phyloP scores from a whole-genome alignment of 495 filamentous ascomycete genomes.

The Lichina pygmaea region DNA sequence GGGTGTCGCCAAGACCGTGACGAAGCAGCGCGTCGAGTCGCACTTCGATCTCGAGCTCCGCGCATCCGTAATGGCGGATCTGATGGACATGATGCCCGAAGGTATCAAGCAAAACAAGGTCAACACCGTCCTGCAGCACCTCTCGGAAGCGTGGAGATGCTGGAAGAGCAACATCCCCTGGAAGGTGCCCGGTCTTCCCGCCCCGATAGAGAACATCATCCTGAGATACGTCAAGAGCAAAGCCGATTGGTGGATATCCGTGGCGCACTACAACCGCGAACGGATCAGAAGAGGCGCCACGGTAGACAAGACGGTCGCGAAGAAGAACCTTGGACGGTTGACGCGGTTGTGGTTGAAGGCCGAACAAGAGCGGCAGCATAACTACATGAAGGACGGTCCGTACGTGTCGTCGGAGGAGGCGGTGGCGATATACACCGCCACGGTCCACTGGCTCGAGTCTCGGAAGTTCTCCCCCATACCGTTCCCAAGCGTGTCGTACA shows the following conservation, averaged over 20 bases:
- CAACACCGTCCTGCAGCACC: slow-evolving; percentile 89
- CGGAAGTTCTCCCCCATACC: slow-evolving; percentile 96
- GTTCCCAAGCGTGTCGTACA: slow-evolving; percentile 97
- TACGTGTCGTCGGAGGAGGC: slow-evolving; percentile 97
- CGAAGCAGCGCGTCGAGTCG: slow-evolving; percentile 95
- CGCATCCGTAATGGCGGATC: slow-evolving; percentile 93
- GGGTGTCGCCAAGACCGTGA: slow-evolving; percentile 96
- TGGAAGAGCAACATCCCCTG: slow-evolving; percentile 99
- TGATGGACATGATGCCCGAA: slow-evolving; percentile 99
- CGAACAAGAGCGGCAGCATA: slow-evolving; percentile 95
- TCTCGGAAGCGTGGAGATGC: slow-evolving; percentile 94
- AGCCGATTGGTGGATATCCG: slow-evolving; percentile 98
- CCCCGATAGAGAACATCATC: slow-evolving; percentile 96
- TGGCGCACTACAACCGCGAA: slow-evolving; percentile 95
- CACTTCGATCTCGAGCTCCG: slow-evolving; percentile 96
- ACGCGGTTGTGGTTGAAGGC: slow-evolving; percentile 95
- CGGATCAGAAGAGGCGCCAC: slow-evolving; percentile 87
- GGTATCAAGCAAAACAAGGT: slow-evolving; percentile 99
- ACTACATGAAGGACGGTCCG: slow-evolving; percentile 97
- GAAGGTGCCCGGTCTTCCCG: slow-evolving; percentile 92
- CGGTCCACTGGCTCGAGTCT: slow-evolving; percentile 96
- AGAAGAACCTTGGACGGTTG: slow-evolving; percentile 92
- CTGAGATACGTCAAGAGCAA: slow-evolving; percentile 96
- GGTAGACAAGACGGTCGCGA: slow-evolving; percentile 96
- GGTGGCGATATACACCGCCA: slow-evolving; percentile 95